Conservation (phyloP, 257 asterid species). For the Echium plantagineum region DNA sequence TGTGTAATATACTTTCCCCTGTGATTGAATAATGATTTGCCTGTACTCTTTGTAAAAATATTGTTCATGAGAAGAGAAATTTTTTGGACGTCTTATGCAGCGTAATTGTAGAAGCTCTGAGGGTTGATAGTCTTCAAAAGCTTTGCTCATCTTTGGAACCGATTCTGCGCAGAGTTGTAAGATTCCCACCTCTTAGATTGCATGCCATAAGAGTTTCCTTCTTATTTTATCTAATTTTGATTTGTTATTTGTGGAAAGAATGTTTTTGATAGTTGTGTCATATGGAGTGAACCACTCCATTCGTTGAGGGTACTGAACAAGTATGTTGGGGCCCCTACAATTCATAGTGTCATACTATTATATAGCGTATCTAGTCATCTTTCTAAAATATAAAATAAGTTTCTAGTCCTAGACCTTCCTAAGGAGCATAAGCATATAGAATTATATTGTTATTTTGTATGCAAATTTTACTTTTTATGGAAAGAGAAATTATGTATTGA, state of each 20-base stretch:
- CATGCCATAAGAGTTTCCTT: neutral
- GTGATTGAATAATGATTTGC: neutral
- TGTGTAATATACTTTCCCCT: no score
- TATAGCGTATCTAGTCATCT: no score
- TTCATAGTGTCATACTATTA: no score
- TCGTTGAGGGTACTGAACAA: no score
- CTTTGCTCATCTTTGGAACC: conserved; percentile 96
- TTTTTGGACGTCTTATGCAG: conserved; percentile 32
- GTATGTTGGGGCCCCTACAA: no score
- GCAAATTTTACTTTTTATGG: no score
- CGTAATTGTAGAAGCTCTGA: conserved; percentile 91
- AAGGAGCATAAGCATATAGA: no score
- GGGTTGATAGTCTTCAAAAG: conserved; percentile 90
- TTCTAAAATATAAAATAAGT: no score
- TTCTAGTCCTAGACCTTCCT: no score
- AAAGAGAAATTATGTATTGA: no score
- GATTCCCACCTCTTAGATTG: conserved; percentile 11
- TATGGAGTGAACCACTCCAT: neutral
- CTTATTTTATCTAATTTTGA: neutral
- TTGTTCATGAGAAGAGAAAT: neutral
- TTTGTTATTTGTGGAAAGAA: neutral
- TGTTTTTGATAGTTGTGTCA: neutral
- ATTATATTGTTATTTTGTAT: no score
- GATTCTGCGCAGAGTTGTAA: conserved; percentile 95
- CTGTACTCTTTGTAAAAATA: neutral